phyloP scores from a whole-genome alignment of 2,329 filamentous ascomycete genomes.

The Epichloe brachyelytri region DNA sequence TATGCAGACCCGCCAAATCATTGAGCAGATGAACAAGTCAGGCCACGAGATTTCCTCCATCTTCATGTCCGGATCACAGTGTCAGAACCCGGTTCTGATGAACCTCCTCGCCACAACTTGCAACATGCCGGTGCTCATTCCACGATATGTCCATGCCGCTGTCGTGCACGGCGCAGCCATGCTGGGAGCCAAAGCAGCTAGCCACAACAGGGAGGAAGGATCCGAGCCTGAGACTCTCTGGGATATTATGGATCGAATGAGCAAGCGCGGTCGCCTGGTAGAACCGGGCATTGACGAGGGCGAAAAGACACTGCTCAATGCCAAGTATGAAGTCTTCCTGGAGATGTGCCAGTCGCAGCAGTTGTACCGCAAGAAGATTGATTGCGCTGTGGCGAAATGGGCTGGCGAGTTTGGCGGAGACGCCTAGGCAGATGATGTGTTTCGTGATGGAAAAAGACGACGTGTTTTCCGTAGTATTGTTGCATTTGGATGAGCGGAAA shows the following conservation, averaged over 20 bases:
- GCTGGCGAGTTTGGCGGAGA: conserved; percentile 14
- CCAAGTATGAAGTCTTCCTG: conserved; percentile 92
- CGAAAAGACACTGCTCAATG: conserved; percentile 68
- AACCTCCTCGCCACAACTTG: conserved; percentile 81
- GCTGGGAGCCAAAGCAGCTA: conserved; percentile 95
- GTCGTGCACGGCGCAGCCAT: conserved; percentile 98
- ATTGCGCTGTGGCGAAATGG: conserved; percentile 41
- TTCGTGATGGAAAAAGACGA: not conserved
- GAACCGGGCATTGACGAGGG: conserved; percentile 56
- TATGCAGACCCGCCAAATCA: conserved; percentile 88
- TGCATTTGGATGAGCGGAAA: too few relatives aligned
- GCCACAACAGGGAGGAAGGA: conserved; percentile 48
- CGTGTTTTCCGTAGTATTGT: too few relatives aligned
- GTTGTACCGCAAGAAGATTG: conserved; percentile 65
- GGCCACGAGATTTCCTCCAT: conserved; percentile 84
- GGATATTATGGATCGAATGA: conserved; percentile 97
- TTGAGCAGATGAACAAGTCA: conserved; percentile 82
- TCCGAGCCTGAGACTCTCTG: conserved; percentile 79
- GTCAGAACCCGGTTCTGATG: conserved; percentile 91
- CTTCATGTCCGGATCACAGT: conserved; percentile 98
- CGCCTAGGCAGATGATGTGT: not conserved
- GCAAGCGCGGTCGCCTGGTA: conserved; percentile 79
- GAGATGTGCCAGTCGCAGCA: conserved; percentile 83
- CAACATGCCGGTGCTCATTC: conserved; percentile 84
- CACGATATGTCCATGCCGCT: conserved; percentile 84